Conservation (phyloP, 129 eudicot species). For the Tagetes erecta region DNA sequence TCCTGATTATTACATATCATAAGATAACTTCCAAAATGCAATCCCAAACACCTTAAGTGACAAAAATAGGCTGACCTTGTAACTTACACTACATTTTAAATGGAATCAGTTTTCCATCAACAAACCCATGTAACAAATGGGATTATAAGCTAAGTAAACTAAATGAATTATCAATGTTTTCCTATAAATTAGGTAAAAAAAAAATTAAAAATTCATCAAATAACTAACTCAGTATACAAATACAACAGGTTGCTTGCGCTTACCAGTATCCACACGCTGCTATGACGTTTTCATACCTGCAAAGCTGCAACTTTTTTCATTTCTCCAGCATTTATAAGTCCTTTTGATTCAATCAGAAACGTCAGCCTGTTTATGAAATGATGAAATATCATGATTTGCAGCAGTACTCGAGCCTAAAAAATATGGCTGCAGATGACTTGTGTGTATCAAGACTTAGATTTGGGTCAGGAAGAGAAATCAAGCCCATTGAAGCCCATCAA, state of each 20-base stretch:
- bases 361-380: background rate
- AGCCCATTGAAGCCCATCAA: constrained; percentile 89
- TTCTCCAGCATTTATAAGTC: constrained; percentile 11
- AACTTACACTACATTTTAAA: background rate
- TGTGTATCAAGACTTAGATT: constrained; percentile 15
- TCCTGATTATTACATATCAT: background rate
- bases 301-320: constrained; percentile 18
- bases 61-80: background rate
- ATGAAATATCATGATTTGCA: constrained; percentile 19
- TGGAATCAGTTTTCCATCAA: constrained; percentile 22
- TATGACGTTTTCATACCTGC: background rate
- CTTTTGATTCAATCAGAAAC: constrained; percentile 3
- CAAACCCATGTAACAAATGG: constrained; percentile 12
- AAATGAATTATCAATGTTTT: background rate
- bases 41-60: constrained; percentile 9
- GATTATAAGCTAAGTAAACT: constrained; percentile 17
- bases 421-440: constrained; percentile 33
- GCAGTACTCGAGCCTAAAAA: constrained; percentile 35
- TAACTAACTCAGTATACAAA: constrained; percentile 21
- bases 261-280: constrained; percentile 16
- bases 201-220: background rate
- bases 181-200: constrained; percentile 20
- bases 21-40: background rate
- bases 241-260: constrained; percentile 36
- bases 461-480: constrained; percentile 28